Conservation (phyloP, 768 basidiomycete genomes). For the Neoboletus subvelutipes region DNA sequence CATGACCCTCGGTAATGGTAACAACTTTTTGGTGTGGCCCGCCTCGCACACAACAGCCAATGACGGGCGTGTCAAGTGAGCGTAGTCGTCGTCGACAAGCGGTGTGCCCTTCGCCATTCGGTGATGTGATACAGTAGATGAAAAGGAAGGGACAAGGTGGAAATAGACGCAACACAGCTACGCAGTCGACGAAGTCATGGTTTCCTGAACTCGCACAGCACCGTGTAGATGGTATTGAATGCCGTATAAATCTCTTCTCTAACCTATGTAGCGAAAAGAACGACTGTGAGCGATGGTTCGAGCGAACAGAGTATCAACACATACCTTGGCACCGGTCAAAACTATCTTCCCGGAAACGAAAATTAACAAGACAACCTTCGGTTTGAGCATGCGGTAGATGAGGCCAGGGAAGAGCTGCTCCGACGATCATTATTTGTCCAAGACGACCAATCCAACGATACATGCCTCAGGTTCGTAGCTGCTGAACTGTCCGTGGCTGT, state of each 20-base stretch:
- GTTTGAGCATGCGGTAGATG: slow-evolving; percentile 99
- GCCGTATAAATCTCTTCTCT: slow-evolving; percentile 99
- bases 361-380: slow-evolving; percentile 96
- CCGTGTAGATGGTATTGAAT: slow-evolving; percentile 99
- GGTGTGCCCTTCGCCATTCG: not conserved
- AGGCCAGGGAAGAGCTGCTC: slow-evolving; percentile 93
- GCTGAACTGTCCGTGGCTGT: slow-evolving; percentile 97
- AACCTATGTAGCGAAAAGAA: slow-evolving; percentile 56
- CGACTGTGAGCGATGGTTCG: slow-evolving; percentile 44
- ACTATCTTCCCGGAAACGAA: slow-evolving; percentile 99
- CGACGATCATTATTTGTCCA: not conserved
- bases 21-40: slow-evolving; percentile 17
- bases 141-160: not conserved
- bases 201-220: slow-evolving; percentile 93
- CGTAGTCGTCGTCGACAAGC: slow-evolving; percentile 6
- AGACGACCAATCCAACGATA: slow-evolving; percentile 13
- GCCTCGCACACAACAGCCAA: not conserved
- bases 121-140: not conserved
- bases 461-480: slow-evolving; percentile 96
- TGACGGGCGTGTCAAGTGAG: not conserved
- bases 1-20: slow-evolving; percentile 30
- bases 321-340: slow-evolving; percentile 97
- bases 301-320: slow-evolving; percentile 2
- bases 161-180: not conserved
- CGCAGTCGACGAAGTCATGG: slow-evolving; percentile 40